Conservation (phyloP, 805 yeast genomes). For the Pichia gijzeniarum region DNA sequence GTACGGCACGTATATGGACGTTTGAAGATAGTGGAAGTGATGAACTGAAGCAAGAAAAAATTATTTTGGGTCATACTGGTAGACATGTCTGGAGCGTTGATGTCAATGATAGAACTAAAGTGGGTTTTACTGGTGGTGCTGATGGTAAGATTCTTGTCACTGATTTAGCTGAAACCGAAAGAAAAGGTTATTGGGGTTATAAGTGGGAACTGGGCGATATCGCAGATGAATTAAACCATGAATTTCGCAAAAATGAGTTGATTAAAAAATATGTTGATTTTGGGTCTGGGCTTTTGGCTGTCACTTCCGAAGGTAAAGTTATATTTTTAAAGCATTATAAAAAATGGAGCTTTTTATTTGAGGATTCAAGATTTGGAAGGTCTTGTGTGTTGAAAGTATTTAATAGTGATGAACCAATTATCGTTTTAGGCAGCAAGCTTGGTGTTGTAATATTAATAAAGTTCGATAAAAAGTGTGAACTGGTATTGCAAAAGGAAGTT, state of each 20-base stretch:
- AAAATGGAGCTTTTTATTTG: slow-evolving; percentile 26
- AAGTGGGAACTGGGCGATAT: slow-evolving; percentile 34
- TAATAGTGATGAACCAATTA: slow-evolving; percentile 15
- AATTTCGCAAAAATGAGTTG: slow-evolving; percentile 42
- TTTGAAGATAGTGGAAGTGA: slow-evolving; percentile 25
- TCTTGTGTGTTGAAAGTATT: slow-evolving; percentile 27
- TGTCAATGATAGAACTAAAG: slow-evolving; percentile 35
- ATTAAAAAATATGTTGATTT: slow-evolving; percentile 56
- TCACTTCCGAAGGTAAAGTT: slow-evolving; percentile 57
- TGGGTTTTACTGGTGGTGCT: slow-evolving; percentile 86
- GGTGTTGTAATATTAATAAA: slow-evolving; percentile 41
- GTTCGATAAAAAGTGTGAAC: slow-evolving; percentile 33
- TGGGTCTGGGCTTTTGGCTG: slow-evolving; percentile 38
- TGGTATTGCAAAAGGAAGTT: slow-evolving; percentile 22
- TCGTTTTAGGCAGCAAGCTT: slow-evolving; percentile 26
- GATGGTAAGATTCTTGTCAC: slow-evolving; percentile 76
- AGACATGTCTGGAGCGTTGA: slow-evolving; percentile 85
- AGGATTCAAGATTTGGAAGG: slow-evolving; percentile 23
- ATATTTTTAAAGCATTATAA: slow-evolving; percentile 27
- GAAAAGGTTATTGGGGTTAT: slow-evolving; percentile 26
- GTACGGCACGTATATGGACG: slow-evolving; percentile 76
- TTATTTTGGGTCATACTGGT: slow-evolving; percentile 70
- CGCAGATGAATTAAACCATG: slow-evolving; percentile 19
- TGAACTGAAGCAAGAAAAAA: slow-evolving; percentile 37
- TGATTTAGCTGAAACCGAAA: slow-evolving; percentile 36